Percentiles rank a stretch among this genome's conserved stretches.
Evolutionary conservation across 2,329 filamentous ascomycete genomes (phyloP).

Genomic region (Exophiala bonariae): DNA sequence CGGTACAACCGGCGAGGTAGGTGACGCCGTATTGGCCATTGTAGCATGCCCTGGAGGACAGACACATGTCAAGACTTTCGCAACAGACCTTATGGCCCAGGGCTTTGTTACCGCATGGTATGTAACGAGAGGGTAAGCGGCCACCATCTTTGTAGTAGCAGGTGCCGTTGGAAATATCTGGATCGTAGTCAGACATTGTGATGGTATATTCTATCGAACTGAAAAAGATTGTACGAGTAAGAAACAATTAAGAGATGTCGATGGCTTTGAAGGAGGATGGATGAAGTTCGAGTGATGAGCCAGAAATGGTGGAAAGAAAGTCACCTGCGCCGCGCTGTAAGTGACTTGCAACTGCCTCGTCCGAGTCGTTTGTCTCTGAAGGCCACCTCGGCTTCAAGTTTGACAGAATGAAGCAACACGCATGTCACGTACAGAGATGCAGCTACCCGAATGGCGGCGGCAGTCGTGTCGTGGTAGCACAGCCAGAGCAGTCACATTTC

Average conservation of each 20-base stretch:
- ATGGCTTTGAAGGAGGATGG: too few species aligned
- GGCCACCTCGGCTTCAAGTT: too few species aligned
- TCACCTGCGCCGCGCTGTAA: too few species aligned
- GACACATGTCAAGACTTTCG: constrained; percentile 23
- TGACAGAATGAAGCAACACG: too few species aligned
- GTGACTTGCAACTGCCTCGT: too few species aligned
- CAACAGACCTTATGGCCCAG: constrained; percentile 26
- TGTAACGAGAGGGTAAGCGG: constrained; percentile 20
- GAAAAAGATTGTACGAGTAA: too few species aligned
- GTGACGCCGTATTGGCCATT: constrained; percentile 25
- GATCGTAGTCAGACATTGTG: constrained; percentile 18
- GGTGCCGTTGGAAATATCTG: constrained; percentile 26
- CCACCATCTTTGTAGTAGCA: constrained; percentile 23
- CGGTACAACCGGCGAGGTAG: constrained; percentile 29
- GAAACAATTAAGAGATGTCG: too few species aligned
- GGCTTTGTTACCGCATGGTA: constrained; percentile 28
- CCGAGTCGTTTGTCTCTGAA: too few species aligned
- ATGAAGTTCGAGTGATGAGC: too few species aligned
- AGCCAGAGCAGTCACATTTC: not conserved
- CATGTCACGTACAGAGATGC: not conserved
- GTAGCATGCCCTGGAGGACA: constrained; percentile 27
- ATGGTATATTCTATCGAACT: constrained; percentile 2
- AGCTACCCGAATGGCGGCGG: not conserved
- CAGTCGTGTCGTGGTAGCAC: not conserved
- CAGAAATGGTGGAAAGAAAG: too few species aligned